Evolutionary conservation across 164 flowering plant species (phyloP), one percentile per base, ranked within the genome.

Genomic region (Nelumbo lutea): DNA sequence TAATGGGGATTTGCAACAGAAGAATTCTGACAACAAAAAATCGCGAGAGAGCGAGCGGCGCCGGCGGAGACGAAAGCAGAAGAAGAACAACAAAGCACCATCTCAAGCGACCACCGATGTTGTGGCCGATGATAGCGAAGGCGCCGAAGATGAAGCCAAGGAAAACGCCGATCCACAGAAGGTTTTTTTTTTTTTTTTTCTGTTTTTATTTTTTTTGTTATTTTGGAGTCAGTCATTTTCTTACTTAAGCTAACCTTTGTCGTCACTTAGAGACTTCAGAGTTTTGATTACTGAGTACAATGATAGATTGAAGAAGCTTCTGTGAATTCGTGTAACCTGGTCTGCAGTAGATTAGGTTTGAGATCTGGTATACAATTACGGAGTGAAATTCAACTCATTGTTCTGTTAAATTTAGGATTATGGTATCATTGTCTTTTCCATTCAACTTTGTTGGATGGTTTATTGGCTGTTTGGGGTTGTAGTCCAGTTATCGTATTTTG

Each of bases 51-150:
- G 68, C 68, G 96, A 88, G 38, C 79, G 90, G 6, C 89, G 96
- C 8, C 86, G 96, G 46, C 82, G 93, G 59, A 66, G 96, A 62
- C 81, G 91, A 41, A 88, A 91, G 84, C 93, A 89, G 82, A 92
- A 95, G 93, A 95, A 84, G 80, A 80, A 80, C 46, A 85, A 82
- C 66, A 68, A 72, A 6, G 9, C 64, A 56, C 47, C 4, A 39
- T 53, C 73, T 42, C 60, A 63, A 8, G 10, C 67, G 1, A 77
- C 67, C 43, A 70, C 68, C 41, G 62, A 60, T 27, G 27, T 27
- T 27, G 27, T 27, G 27, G 27, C 27, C n/a, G 70, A 72, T 5
- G 78, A 68, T 11, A 53, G 57, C n/a, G 57, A 53, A 9, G 75
- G 63, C 8, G 84, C 74, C 8, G 70, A 72, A 48, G 88, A 74